phyloP scores from a whole-genome alignment of 768 basidiomycete genomes.

The Rhodotorula babjevae region DNA sequence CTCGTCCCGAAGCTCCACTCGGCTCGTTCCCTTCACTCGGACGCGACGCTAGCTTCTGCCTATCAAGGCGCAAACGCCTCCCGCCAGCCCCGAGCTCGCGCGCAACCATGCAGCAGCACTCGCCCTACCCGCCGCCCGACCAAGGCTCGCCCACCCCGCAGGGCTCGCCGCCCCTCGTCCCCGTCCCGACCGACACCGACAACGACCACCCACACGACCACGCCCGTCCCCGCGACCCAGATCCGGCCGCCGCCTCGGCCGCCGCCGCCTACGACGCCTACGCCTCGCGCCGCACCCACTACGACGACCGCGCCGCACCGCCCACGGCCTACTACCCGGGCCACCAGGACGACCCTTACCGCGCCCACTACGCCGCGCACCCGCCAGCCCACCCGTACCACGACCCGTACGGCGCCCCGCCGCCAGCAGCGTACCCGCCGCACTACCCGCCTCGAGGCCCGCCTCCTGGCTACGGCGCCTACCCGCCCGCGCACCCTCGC shows the following conservation, averaged over 20 bases:
- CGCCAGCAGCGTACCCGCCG: not conserved
- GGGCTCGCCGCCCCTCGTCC: constrained; percentile 20
- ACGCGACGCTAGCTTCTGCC: too few relatives aligned
- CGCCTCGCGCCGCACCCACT: not conserved
- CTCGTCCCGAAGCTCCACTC: too few relatives aligned
- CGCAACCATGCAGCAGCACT: not conserved
- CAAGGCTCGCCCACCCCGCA: not conserved
- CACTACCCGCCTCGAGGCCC: not conserved
- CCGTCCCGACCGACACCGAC: not conserved
- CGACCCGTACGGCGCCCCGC: not conserved
- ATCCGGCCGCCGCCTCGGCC: not conserved
- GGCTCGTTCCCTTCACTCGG: too few relatives aligned
- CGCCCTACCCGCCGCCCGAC: not conserved
- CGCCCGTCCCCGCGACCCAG: not conserved
- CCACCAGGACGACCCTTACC: not conserved
- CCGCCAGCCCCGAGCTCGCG: too few relatives aligned
- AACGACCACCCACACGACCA: not conserved
- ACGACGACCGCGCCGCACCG: not conserved
- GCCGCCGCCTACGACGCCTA: not conserved
- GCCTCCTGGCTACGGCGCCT: not conserved
- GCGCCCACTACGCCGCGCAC: not conserved
- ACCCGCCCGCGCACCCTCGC: not conserved
- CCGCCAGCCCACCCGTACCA: not conserved
- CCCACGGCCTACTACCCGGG: not conserved
- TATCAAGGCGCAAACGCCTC: too few relatives aligned